Conservation (phyloP, 768 basidiomycete genomes). For the Mycena chlorophos region DNA sequence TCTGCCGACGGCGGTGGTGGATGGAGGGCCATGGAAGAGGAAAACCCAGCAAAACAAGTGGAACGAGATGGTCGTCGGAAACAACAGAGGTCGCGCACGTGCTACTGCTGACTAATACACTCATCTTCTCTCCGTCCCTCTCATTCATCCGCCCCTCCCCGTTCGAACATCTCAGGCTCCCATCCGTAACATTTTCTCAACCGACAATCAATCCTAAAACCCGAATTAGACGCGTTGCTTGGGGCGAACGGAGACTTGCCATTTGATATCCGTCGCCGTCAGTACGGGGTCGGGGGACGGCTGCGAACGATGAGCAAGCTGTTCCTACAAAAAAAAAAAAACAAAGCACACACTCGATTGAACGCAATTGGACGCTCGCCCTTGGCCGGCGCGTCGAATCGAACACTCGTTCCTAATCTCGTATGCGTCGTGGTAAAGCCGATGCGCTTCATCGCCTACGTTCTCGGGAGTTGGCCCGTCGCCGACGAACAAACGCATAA, state of each 20-base stretch:
- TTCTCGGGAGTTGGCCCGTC: not conserved
- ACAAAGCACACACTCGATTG: not conserved
- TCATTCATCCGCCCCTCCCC: not conserved
- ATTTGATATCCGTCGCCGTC: not conserved
- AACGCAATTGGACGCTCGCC: not conserved
- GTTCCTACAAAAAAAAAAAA: not conserved
- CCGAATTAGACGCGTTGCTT: not conserved
- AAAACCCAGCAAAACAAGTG: too few relatives aligned
- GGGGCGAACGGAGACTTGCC: not conserved
- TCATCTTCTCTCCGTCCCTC: not conserved
- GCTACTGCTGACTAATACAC: too few relatives aligned
- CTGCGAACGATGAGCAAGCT: not conserved
- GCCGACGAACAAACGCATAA: not conserved
- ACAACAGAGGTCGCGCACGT: too few relatives aligned
- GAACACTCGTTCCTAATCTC: not conserved
- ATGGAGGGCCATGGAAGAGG: too few relatives aligned
- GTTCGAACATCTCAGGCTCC: not conserved
- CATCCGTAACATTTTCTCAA: not conserved
- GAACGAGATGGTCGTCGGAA: too few relatives aligned
- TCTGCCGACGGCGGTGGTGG: too few relatives aligned
- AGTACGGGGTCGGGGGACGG: not conserved
- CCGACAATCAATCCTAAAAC: not conserved
- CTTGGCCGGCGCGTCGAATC: not conserved
- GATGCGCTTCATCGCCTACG: not conserved
- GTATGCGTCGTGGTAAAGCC: not conserved